Conservation (phyloP, 2,329 filamentous ascomycete genomes). For the Aphanocladium album region DNA sequence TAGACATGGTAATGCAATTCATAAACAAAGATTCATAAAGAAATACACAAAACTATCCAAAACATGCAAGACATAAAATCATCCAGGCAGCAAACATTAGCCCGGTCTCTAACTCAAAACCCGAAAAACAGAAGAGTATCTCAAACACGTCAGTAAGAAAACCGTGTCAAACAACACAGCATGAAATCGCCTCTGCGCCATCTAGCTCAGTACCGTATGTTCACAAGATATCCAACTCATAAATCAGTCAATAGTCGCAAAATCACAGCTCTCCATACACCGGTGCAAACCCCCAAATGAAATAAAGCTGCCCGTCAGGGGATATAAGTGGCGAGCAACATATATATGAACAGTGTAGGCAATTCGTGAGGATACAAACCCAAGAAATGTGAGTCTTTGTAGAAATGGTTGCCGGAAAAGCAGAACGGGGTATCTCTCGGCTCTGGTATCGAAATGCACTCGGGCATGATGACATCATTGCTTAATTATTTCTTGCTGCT, state of each 20-base stretch:
- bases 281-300: neutral
- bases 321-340: neutral
- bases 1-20: neutral
- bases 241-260: neutral
- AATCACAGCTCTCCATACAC: neutral
- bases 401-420: neutral
- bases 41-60: neutral
- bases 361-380: neutral
- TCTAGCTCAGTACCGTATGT: constrained; percentile 7
- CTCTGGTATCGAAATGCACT: neutral
- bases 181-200: constrained; percentile 8
- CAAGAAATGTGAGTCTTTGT: neutral
- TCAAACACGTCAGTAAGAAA: neutral
- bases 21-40: neutral
- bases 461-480: neutral
- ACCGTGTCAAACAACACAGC: neutral
- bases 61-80: neutral
- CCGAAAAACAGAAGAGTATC: constrained; percentile 10
- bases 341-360: neutral
- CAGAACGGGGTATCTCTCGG: neutral
- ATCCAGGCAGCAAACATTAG: neutral
- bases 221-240: neutral
- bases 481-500: constrained; percentile 7
- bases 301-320: neutral
- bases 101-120: constrained; percentile 13